A percentile compares a stretch with the other conserved stretches of the same genome.
Evolutionary conservation across 768 basidiomycete genomes (phyloP).

Genomic region (Boletus subparvulus): DNA sequence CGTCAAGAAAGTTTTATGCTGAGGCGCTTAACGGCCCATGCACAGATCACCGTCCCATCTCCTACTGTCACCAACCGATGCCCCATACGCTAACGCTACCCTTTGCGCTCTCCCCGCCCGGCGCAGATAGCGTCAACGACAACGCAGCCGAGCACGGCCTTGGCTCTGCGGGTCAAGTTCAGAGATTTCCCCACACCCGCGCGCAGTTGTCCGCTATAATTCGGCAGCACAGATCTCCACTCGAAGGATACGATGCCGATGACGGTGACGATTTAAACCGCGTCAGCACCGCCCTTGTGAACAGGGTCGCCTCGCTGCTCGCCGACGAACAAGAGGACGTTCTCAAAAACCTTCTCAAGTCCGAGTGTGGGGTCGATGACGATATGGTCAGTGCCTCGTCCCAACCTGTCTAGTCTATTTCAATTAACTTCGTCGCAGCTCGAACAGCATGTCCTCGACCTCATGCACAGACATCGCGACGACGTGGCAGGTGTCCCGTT

Average conservation of each 20-base stretch:
- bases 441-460: constrained; percentile 86
- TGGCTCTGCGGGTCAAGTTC: constrained; percentile 19
- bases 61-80: constrained; percentile 23
- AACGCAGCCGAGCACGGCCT: constrained; percentile 17
- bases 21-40: constrained; percentile 26
- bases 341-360: constrained; percentile 73
- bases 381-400: constrained; percentile 52
- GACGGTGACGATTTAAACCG: constrained; percentile 53
- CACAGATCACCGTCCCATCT: constrained; percentile 21
- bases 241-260: constrained; percentile 57
- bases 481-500: constrained; percentile 81
- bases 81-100: constrained; percentile 25
- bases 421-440: constrained; percentile 44
- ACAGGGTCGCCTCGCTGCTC: constrained; percentile 67
- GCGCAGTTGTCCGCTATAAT: constrained; percentile 76
- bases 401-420: constrained; percentile 17
- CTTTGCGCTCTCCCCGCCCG: constrained; percentile 8
- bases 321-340: constrained; percentile 85
- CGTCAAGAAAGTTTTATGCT: constrained; percentile 16
- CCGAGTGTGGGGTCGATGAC: constrained; percentile 66
- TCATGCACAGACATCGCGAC: constrained; percentile 95
- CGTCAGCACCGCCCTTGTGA: constrained; percentile 64
- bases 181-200: constrained; percentile 76
- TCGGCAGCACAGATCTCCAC: constrained; percentile 61
- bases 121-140: constrained; percentile 19